Base-by-base conservation (phyloP, 208 protist genomes). In the Novymonas esmeraldas region DNA sequence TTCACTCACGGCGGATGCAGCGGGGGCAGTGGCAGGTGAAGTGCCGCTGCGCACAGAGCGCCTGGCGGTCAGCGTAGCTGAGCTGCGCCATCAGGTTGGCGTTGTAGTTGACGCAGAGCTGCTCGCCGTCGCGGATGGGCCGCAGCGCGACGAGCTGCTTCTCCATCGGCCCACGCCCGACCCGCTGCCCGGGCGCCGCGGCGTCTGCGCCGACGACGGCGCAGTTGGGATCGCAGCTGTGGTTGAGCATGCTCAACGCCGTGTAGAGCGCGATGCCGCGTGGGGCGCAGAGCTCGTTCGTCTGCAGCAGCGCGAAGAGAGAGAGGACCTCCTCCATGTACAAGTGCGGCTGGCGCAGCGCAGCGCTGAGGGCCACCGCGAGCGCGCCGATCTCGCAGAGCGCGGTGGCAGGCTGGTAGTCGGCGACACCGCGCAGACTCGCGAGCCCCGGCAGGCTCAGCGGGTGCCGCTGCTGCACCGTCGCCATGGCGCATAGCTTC, bases 101-200 rank as follows among this genome's bases (percentile, higher is more conserved):
- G 67, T 96, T 96, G 75, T 96, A 96, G 60, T 94, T 78, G 55
- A 94, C 92, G n/a, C 90, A 80, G 9, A 96, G 70, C 78, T 96
- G 91, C 76, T 96, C 88, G 13, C 89, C 88, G 57, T 87, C 83
- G 10, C 86, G 80, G 26, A 96, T 86, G 46, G 89, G 82, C 5
- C 81, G 76, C 44, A 90, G 61, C 7, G 88, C 71, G 22, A 92
- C 75, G 18, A 96, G 73, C 6, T 70, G 44, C 33, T 70, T 64
- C 58, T 70, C 70, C 70, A 65, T 65, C 55, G 64, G 42, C 0
- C 11, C 11, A n/a, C 36, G 7, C 6, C 6, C 22, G 6, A 26
- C 42, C 11, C 24, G 5, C 42, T 13, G 33, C 13, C 31, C 42
- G 38, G 28, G 34, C 41, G 48, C 34, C 34, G 70, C 6, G 36